Conservation (phyloP, 257 asterid species). For the Nicotiana benthamiana region DNA sequence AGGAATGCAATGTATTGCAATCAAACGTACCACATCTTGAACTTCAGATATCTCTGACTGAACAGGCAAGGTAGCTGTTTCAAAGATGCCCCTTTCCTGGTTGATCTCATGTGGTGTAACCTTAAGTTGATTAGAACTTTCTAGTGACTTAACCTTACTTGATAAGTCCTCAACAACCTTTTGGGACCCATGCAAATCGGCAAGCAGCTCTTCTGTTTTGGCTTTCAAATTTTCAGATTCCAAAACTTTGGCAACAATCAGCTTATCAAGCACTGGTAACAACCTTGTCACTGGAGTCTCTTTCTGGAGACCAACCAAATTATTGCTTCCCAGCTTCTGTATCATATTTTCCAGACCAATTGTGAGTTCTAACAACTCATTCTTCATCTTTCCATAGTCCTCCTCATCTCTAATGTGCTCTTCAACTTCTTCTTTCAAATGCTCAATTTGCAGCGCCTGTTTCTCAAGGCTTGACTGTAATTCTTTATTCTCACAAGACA, state of each 20-base stretch:
- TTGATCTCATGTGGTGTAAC: constrained; percentile 35
- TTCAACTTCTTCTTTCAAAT: constrained; percentile 48
- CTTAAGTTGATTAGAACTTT: constrained; percentile 43
- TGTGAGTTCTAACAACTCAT: constrained; percentile 45
- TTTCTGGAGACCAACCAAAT: constrained; percentile 41
- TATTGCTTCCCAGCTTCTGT: constrained; percentile 57
- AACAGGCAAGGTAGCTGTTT: constrained; percentile 38
- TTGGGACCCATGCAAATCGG: constrained; percentile 53
- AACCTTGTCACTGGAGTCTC: constrained; percentile 31
- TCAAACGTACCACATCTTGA: constrained; percentile 63
- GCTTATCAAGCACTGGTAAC: constrained; percentile 53
- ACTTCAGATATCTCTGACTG: constrained; percentile 88
- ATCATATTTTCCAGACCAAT: constrained; percentile 52
- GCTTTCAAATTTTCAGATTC: constrained; percentile 67
- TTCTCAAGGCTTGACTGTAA: constrained; percentile 51
- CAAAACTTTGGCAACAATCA: constrained; percentile 33
- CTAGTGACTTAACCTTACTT: constrained; percentile 57
- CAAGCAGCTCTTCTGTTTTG: constrained; percentile 58
- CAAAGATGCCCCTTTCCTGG: constrained; percentile 53
- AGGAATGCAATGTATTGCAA: constrained; percentile 6
- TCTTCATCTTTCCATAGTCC: constrained; percentile 34
- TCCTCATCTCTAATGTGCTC: constrained; percentile 24
- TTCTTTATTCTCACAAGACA: constrained; percentile 50
- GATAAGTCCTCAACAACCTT: constrained; percentile 64
- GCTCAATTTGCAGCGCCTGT: constrained; percentile 49